Percentiles rank a stretch among this genome's conserved stretches.
phyloP scores from a whole-genome alignment of 1,284 basidiomycete genomes.

The Trichosporon ovoides region DNA sequence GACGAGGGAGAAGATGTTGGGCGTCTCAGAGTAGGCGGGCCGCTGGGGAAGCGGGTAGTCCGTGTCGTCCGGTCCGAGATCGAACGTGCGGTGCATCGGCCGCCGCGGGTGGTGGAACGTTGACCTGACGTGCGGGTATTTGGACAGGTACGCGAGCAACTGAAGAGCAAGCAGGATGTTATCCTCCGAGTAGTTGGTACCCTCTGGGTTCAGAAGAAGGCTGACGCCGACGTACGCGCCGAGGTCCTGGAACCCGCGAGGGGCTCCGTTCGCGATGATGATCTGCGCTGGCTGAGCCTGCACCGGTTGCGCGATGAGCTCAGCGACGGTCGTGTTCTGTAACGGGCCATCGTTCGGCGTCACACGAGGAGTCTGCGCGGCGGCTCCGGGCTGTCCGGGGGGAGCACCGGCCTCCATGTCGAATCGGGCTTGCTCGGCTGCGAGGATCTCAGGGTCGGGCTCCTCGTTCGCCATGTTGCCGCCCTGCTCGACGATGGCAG shows the following conservation, averaged over 20 bases:
- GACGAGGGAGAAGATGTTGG: conserved; percentile 91
- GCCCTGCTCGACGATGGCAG: conserved; percentile 28
- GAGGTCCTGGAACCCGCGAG: conserved; percentile 47
- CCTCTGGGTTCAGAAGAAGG: conserved; percentile 45
- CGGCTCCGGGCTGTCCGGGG: conserved; percentile 42
- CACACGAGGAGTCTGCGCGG: conserved; percentile 33
- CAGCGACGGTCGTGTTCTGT: conserved; percentile 18
- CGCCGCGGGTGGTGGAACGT: conserved; percentile 82
- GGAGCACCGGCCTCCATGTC: conserved; percentile 46
- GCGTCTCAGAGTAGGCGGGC: conserved; percentile 50
- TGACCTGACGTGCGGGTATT: conserved; percentile 96
- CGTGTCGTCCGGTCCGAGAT: conserved; percentile 30
- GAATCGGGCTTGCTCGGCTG: conserved; percentile 42
- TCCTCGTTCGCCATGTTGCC: conserved; percentile 28
- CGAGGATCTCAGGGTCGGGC: conserved; percentile 37
- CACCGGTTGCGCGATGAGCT: conserved; percentile 15
- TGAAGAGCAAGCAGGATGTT: conserved; percentile 88
- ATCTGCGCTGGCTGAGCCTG: conserved; percentile 32
- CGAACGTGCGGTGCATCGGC: conserved; percentile 49
- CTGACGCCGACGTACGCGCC: conserved; percentile 43
- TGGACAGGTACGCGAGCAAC: conserved; percentile 90
- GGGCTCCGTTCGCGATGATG: conserved; percentile 49
- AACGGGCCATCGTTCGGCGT: conserved; percentile 21
- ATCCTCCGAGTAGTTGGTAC: conserved; percentile 74
- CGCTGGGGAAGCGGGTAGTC: conserved; percentile 41